phyloP scores from a whole-genome alignment of 2,329 filamentous ascomycete species.

The Xylaria sp. region DNA sequence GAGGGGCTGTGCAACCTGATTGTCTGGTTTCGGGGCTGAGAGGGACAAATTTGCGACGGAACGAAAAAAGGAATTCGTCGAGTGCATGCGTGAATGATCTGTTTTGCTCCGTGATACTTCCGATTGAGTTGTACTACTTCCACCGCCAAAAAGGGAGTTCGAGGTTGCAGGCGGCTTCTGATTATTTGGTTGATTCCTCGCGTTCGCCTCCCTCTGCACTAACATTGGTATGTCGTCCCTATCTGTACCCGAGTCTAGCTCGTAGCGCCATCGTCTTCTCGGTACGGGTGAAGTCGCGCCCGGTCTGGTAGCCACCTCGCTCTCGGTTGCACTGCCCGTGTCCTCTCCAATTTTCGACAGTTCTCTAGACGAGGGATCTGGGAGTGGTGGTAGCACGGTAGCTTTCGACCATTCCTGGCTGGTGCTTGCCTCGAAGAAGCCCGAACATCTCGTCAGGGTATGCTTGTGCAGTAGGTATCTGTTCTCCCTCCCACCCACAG shows the following conservation, averaged over 20 bases:
- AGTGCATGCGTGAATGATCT: constrained; percentile 58
- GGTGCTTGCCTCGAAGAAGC: constrained; percentile 89
- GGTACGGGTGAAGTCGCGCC: constrained; percentile 47
- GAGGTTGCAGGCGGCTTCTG: constrained; percentile 33
- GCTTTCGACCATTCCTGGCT: constrained; percentile 76
- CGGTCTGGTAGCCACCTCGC: constrained; percentile 45
- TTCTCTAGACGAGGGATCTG: constrained; percentile 47
- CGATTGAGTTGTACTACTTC: constrained; percentile 48
- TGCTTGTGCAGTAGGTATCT: constrained; percentile 87
- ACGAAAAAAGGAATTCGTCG: constrained; percentile 73
- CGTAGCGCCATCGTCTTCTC: constrained; percentile 80
- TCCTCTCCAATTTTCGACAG: constrained; percentile 61
- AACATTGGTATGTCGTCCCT: constrained; percentile 85
- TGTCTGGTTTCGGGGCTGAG: constrained; percentile 54
- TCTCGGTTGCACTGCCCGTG: constrained; percentile 44
- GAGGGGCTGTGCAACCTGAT: constrained; percentile 50
- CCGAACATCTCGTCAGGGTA: constrained; percentile 87
- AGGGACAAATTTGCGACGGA: constrained; percentile 81
- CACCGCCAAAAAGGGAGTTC: constrained; percentile 63
- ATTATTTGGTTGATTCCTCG: constrained; percentile 26
- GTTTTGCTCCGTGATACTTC: constrained; percentile 58
- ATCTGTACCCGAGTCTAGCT: constrained; percentile 76
- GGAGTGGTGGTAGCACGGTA: constrained; percentile 40
- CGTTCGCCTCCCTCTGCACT: constrained; percentile 71
- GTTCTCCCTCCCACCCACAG: constrained; percentile 72